Conservation (phyloP, 345 rosid genomes). For the Acer negundo region DNA sequence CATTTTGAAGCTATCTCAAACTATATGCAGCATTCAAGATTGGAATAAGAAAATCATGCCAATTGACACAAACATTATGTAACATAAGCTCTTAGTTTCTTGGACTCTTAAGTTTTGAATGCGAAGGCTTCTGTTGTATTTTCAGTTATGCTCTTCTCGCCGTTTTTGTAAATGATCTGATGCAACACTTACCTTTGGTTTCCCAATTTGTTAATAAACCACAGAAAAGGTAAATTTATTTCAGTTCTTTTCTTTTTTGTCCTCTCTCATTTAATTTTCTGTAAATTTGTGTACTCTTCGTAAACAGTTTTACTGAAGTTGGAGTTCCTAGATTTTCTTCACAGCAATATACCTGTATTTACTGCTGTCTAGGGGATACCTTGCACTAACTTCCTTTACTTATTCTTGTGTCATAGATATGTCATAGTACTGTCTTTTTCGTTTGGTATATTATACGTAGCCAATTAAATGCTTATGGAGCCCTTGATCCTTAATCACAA, state of each 20-base stretch:
- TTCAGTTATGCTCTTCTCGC: neutral
- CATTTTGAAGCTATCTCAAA: neutral
- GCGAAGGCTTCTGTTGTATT: neutral
- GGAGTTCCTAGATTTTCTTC: neutral
- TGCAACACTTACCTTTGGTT: neutral
- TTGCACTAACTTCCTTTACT: slow-evolving; percentile 1
- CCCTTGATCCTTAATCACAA: neutral
- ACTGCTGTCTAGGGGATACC: neutral
- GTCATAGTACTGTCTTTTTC: neutral
- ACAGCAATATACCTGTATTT: neutral
- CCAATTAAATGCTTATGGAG: neutral
- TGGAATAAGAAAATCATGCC: neutral
- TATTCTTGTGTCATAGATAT: neutral
- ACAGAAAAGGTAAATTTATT: neutral
- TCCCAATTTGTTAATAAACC: neutral
- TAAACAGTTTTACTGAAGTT: neutral
- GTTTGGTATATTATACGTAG: neutral
- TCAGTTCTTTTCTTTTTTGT: neutral
- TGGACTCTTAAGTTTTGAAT: neutral
- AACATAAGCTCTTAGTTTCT: neutral
- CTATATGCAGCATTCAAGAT: neutral
- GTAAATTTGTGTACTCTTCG: neutral
- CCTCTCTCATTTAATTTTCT: neutral
- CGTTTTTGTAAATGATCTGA: neutral
- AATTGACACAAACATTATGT: neutral